Evolutionary conservation across 768 basidiomycete species (phyloP), one percentile per base, ranked within the genome.

Genomic region (Mycena galopus): DNA sequence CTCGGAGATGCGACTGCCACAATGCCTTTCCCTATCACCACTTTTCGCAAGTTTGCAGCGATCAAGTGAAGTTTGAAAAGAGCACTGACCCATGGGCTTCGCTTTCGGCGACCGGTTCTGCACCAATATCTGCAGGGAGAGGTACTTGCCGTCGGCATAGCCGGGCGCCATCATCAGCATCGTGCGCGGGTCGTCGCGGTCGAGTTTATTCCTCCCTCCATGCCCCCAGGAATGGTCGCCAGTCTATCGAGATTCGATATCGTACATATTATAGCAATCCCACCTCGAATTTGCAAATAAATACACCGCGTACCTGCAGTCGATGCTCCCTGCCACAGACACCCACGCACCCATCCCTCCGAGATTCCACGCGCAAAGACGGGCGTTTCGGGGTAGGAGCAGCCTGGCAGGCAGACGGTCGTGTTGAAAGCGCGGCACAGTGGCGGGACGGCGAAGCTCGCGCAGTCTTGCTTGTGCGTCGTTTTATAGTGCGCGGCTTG

Each of bases 341-440:
- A 74, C 51, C 73, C 73, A 74, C 8, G 65, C 61, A 27, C 73
- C 73, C 68, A 74, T 71, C 6, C 65, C 10, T 71, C 65, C 25
- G 61, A 59, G 0, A 61, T 29, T 7, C 69, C 73, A 1, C 16
- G 16, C 14, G 51, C 63, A 27, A 74, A 71, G 44, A 74, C 17
- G 23, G 59, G 47, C 33, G n/a, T 27, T 50, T 74, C 69, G 32
- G 65, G 65, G 51, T 71, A 74, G 6, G 29, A n/a, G 44, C 64
- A 74, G 21, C 73, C 73, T 0, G 73, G 57, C 1, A 69, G 68
- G n/a, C n/a, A 12, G 21, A 71, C 27, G 16, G 27, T 74, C 44
- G 30, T 33, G 27, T 62, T 72, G 69, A 74, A 74, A 1, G 68
- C 69, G 23, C 73, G 73, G 27, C 73, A 74, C 9, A 71, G 65